Conservation (phyloP, 1,139 yeast species). For the Protomyces gravidus region DNA sequence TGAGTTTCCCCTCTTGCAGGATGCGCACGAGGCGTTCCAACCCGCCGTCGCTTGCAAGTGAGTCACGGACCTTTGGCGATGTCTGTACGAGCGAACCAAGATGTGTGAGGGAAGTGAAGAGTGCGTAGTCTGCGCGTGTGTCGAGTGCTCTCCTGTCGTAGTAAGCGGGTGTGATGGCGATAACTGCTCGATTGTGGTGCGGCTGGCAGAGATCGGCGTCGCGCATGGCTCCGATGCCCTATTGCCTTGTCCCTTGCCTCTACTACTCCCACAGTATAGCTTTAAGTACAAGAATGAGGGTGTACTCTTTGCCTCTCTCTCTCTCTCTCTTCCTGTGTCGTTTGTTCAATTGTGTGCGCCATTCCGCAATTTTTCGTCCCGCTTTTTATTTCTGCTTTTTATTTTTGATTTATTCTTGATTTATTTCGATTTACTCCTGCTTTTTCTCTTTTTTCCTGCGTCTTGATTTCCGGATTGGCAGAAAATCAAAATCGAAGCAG, state of each 20-base stretch:
- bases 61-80: conserved; percentile 83
- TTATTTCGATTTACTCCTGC: too few species aligned
- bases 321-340: not conserved
- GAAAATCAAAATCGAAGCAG: too few species aligned
- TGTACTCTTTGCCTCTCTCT: not conserved
- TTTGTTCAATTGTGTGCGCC: not conserved
- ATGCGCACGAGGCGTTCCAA: conserved; percentile 81
- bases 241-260: not conserved
- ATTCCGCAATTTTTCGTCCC: too few species aligned
- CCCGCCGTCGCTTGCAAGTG: conserved; percentile 85
- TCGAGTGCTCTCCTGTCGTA: conserved; percentile 92
- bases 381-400: too few species aligned
- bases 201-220: conserved; percentile 82
- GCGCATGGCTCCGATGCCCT: conserved; percentile 53
- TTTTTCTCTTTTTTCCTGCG: too few species aligned
- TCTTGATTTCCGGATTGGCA: too few species aligned
- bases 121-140: conserved; percentile 81
- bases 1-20: conserved; percentile 52
- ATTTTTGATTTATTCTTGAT: too few species aligned
- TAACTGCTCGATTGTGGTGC: conserved; percentile 78
- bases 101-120: conserved; percentile 86
- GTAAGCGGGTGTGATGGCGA: conserved; percentile 78
- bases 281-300: not conserved
- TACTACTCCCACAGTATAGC: not conserved
- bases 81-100: conserved; percentile 81